Evolutionary conservation across 73 alveolate genomes (phyloP), one percentile per base, ranked within the genome.

Genomic region (Paramecium sexaurelia): DNA sequence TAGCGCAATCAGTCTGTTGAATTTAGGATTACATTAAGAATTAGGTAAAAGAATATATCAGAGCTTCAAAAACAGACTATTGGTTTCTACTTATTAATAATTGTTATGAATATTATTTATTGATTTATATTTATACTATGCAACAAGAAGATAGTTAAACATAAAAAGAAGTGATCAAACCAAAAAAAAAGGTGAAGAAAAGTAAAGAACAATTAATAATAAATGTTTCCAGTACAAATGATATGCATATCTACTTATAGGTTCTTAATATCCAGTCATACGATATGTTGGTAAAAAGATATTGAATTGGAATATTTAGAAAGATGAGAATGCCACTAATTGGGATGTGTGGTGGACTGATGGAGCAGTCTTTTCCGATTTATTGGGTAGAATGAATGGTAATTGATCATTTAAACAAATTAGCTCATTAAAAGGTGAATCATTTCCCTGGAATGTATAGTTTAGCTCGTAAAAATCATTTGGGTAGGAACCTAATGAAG

Each of bases 391-490:
- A 87, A 95, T 96, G 97, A 51, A 92, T 73, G 91, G 91, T 36
- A 75, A 24, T 45, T 45, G 10, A 68, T 27, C 1, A 27, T 11
- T 27, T 15, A 11, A 33, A 17, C 9, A 75, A 9, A n/a, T 35
- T 39, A 75, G 89, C 66, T 8, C 88, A 94, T 56, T 93, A 96
- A 78, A 90, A 96, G 61, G 92, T 94, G 37, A 96, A 96, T 85
- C 97, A 96, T 57, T 95, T 96, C 55, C 98, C 98, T 17, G 98
- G 98, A 15, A 96, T 96, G 97, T 95, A 96, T 73, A 94, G 84
- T 40, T 67, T 96, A 17, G 96, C 97, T 27, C 93, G 96, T 82
- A 96, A 96, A 85, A 96, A 96, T 78, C 87, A 94, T 67, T 93
- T 96, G 40, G 98, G 97, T 8, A 92, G 96, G 75, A 96, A 96